These are phyloP conservation scores for Mycena vitilis DNA, from an alignment of 768 basidiomycete species.

Conservation along the genomic window DNA sequence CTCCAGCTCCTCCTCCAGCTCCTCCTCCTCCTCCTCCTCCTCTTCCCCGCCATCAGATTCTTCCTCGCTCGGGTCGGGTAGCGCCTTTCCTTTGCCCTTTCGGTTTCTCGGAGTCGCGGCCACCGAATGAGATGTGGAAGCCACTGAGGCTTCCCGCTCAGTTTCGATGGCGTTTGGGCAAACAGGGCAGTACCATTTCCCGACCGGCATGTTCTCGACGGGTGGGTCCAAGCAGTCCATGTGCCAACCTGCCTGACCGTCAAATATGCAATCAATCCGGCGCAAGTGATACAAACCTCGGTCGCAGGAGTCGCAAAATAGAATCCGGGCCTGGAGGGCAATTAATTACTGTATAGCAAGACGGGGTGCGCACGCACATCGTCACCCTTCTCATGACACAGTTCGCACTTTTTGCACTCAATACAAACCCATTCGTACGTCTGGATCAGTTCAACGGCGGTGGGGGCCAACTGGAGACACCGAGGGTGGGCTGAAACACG, in stretches of 20 bases:
- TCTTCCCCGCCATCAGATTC: constrained; percentile 51
- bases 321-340: constrained; percentile 69
- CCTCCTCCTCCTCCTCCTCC: constrained; percentile 42
- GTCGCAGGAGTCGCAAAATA: constrained; percentile 96
- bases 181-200: constrained; percentile 80
- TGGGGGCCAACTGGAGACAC: constrained; percentile 73
- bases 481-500: constrained; percentile 78
- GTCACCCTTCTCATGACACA: constrained; percentile 86
- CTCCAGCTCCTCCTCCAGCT: constrained; percentile 34
- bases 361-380: constrained; percentile 70
- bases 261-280: constrained; percentile 31
- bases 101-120: constrained; percentile 41
- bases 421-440: constrained; percentile 89
- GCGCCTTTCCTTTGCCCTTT: constrained; percentile 46
- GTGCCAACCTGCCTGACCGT: constrained; percentile 74
- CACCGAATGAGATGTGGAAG: constrained; percentile 52
- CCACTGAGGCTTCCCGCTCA: constrained; percentile 51
- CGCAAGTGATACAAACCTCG: constrained; percentile 63
- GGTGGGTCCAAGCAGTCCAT: constrained; percentile 84
- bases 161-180: constrained; percentile 54
- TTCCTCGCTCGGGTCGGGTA: constrained; percentile 41
- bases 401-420: constrained; percentile 93
- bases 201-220: constrained; percentile 75
- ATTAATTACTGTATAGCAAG: constrained; percentile 37
- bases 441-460: constrained; percentile 69